Evolutionary conservation across 345 rosid species (phyloP), one percentile per base, ranked within the genome.

Genomic region (Geranium brycei): DNA sequence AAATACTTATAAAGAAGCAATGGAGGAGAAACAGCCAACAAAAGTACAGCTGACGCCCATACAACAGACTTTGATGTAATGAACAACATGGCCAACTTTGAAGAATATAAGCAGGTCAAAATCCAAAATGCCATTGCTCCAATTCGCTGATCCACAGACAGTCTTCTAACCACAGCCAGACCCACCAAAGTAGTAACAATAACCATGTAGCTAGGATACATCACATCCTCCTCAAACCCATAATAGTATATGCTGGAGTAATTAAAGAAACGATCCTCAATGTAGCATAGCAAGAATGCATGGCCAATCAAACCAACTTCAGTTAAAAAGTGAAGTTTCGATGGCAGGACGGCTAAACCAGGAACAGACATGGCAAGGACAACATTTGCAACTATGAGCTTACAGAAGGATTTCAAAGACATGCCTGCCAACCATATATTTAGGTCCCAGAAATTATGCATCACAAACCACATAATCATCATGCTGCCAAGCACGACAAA

Each of bases 181-280:
- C 99, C 99, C 59, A 87, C 62, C 57, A 81, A 74, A 31, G 97
- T 81, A 3, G 99, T 93, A 81, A 91, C 41, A 71, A 93, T 84
- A 69, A 91, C 92, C 97, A 93, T 87, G 80, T 91, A 91, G 81
- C 96, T 91, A 31, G 99, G 99, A 72, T 93, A 93, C 97, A 91
- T 93, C 71, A 88, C 92, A 64, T 90, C 97, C 55, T 93, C 97
- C 71, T 93, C 99, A 78, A 88, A 68, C 66, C 96, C 96, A 69
- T 83, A 88, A 68, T 82, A 84, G 81, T 91, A 90, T 71, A 88
- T 78, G 73, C 89, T 87, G 7, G 95, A 88, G 85, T 86, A 91
- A 75, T 79, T 88, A 69, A 83, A 93, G 79, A 93, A 87, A 3
- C 84, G 87, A 73, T 91, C 84, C 85, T 93, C 99, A 57, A 91